phyloP scores from a whole-genome alignment of 2,329 filamentous ascomycete genomes.

The Penicillium sp. region DNA sequence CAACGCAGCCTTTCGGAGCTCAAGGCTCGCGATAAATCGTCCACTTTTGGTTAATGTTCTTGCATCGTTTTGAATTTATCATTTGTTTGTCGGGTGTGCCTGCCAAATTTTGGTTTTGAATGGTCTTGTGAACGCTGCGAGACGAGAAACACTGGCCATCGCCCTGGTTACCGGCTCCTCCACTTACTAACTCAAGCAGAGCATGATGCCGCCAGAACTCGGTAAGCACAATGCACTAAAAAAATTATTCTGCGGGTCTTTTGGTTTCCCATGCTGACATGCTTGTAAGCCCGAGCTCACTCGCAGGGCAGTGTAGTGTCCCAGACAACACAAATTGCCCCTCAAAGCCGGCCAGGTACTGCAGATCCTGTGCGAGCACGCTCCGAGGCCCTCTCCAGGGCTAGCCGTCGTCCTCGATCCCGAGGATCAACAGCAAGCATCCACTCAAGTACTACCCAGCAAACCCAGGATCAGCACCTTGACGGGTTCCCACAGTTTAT shows the following conservation, averaged over 20 bases:
- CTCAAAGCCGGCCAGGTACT: constrained; percentile 42
- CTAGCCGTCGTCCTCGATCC: constrained; percentile 44
- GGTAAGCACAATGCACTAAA: constrained; percentile 12
- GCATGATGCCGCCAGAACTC: constrained; percentile 25
- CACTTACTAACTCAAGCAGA: constrained; percentile 16
- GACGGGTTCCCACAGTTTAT: constrained; percentile 43
- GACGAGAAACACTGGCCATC: constrained; percentile 19
- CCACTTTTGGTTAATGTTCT: constrained; percentile 5
- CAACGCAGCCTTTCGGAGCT: constrained; percentile 17
- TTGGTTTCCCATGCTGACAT: constrained; percentile 7
- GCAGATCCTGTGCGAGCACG: constrained; percentile 42
- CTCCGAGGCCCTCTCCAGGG: constrained; percentile 43
- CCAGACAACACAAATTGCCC: constrained; percentile 38
- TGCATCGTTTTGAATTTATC: constrained; percentile 1
- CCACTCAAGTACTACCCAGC: constrained; percentile 47
- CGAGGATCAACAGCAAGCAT: constrained; percentile 49
- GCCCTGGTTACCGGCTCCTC: constrained; percentile 28
- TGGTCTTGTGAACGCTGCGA: constrained; percentile 13
- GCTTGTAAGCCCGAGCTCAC: constrained; percentile 33
- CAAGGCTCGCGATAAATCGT: constrained; percentile 8
- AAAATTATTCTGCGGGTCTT: background rate
- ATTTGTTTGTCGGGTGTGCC: background rate
- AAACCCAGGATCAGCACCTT: constrained; percentile 43
- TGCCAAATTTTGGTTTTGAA: constrained; percentile 9
- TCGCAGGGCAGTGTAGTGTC: constrained; percentile 41